Conservation (phyloP, 345 rosid species). For the Rhizophora mangle region DNA sequence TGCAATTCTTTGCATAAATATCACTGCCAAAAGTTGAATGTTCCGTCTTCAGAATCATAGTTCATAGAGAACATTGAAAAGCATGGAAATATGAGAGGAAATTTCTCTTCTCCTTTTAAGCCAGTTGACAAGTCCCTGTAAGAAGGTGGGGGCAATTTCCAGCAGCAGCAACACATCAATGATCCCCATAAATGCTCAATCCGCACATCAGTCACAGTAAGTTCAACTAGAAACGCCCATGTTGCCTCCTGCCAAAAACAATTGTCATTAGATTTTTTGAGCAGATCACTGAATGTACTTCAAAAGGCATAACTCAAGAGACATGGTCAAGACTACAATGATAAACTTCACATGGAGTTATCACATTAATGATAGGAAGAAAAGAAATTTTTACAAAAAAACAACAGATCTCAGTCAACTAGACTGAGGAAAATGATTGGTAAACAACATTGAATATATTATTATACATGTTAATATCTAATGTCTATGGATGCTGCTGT, state of each 20-base stretch:
- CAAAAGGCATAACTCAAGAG: no score
- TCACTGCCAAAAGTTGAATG: conserved; percentile 1
- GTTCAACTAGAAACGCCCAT: background rate
- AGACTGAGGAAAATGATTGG: no score
- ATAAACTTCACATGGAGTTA: no score
- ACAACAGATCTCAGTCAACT: no score
- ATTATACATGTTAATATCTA: no score
- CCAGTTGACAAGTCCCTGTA: conserved; percentile 12
- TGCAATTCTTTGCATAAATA: conserved; percentile 11
- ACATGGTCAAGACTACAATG: no score
- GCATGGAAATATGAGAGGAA: background rate
- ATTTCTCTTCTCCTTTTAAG: background rate
- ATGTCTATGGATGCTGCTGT: no score
- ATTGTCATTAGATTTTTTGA: background rate
- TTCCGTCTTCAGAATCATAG: conserved; percentile 6
- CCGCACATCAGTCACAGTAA: background rate
- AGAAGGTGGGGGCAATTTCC: conserved; percentile 17
- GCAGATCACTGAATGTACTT: no score
- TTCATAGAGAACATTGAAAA: conserved; percentile 10
- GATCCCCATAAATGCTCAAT: conserved; percentile 11
- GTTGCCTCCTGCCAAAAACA: conserved; percentile 30
- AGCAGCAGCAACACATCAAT: conserved; percentile 11
- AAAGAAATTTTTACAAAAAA: no score
- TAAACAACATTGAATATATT: no score
- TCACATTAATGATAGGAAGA: no score